These are phyloP conservation scores for Populus tremula DNA, from an alignment of 345 rosid genomes.

Conservation along the genomic window DNA sequence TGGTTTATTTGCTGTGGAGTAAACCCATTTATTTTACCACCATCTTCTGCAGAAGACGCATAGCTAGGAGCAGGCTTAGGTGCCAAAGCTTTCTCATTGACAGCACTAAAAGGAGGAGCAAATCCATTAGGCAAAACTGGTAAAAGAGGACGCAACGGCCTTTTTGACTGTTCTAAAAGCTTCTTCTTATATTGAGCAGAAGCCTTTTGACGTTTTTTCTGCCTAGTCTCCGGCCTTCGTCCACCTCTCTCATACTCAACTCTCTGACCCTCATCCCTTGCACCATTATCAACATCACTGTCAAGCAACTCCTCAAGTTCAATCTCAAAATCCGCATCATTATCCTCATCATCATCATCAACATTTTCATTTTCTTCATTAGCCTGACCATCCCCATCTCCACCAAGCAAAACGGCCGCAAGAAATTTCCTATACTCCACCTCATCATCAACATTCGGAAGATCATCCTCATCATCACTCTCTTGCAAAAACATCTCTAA, in stretches of 20 bases:
- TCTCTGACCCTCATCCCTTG: constrained; percentile 34
- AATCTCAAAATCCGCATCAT: constrained; percentile 85
- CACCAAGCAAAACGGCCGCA: constrained; percentile 72
- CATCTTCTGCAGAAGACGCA: constrained; percentile 28
- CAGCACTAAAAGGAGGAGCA: constrained; percentile 24
- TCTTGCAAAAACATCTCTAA: constrained; percentile 94
- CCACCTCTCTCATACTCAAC: constrained; percentile 32
- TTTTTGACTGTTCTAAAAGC: constrained; percentile 56
- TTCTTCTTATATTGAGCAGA: constrained; percentile 42
- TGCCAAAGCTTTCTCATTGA: constrained; percentile 26
- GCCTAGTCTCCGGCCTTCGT: constrained; percentile 76
- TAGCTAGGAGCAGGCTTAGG: constrained; percentile 26
- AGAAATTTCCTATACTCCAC: constrained; percentile 89
- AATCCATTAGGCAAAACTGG: constrained; percentile 55
- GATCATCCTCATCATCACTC: constrained; percentile 87
- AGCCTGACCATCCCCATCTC: constrained; percentile 45
- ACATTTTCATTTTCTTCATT: constrained; percentile 35
- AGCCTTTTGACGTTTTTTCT: constrained; percentile 59
- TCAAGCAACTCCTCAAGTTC: constrained; percentile 91
- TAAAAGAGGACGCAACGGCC: constrained; percentile 74
- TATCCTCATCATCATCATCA: constrained; percentile 85
- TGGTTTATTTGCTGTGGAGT: constrained; percentile 65
- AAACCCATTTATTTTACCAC: constrained; percentile 52
- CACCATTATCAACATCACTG: constrained; percentile 68
- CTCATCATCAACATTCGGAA: constrained; percentile 83